phyloP scores from a whole-genome alignment of 192 early-diverging fungal species.

The Rhizophagus sp. region DNA sequence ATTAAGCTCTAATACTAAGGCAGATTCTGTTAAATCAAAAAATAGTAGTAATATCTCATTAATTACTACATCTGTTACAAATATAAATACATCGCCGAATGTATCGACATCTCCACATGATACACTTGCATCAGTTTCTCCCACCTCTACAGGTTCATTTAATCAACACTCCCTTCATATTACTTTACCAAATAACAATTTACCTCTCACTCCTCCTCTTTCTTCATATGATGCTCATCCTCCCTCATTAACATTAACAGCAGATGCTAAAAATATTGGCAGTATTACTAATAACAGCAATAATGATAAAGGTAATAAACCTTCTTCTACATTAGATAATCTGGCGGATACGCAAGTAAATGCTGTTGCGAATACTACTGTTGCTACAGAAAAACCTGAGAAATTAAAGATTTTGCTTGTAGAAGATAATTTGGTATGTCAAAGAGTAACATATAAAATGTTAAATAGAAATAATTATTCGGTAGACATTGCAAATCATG shows the following conservation, averaged over 20 bases:
- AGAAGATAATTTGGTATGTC: conserved; percentile 34
- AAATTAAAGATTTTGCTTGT: conserved; percentile 25
- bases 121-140: not conserved
- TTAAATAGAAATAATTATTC: conserved; percentile 16
- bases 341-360: not conserved
- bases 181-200: not conserved
- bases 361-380: not conserved
- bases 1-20: not conserved
- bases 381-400: not conserved
- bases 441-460: conserved; percentile 30
- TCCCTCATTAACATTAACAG: not conserved
- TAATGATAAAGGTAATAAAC: not conserved
- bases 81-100: not conserved
- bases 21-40: not conserved
- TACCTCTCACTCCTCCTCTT: not conserved
- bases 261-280: not conserved
- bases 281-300: not conserved
- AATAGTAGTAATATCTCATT: not conserved
- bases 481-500: conserved; percentile 24
- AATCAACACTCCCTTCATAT: not conserved
- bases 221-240: not conserved
- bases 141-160: not conserved
- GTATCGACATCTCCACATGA: not conserved
- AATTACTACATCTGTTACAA: not conserved
- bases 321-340: not conserved